Conservation (phyloP, 331 rosid genomes). For the Rhamnella rubrinervis region DNA sequence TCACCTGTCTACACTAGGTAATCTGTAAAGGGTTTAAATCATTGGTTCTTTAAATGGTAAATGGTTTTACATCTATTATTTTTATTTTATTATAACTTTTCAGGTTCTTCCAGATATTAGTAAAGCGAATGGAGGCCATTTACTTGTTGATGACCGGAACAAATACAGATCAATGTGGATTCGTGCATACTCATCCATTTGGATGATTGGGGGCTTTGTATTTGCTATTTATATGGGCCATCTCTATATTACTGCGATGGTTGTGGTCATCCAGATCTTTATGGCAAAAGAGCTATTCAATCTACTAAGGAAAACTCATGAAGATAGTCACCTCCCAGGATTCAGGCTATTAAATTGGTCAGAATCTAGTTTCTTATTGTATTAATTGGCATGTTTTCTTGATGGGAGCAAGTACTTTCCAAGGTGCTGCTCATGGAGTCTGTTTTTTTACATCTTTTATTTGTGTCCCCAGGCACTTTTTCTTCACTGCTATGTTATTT, state of each 20-base stretch:
- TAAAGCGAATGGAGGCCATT: constrained; percentile 61
- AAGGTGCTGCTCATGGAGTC: constrained; percentile 2
- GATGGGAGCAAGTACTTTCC: background rate
- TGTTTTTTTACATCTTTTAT: constrained; percentile 21
- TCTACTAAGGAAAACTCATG: constrained; percentile 80
- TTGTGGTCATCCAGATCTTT: constrained; percentile 90
- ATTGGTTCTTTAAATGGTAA: background rate
- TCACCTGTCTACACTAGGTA: no score
- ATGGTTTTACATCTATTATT: background rate
- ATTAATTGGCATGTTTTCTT: constrained; percentile 9
- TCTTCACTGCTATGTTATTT: constrained; percentile 98
- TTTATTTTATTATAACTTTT: constrained; percentile 9
- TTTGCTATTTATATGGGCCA: constrained; percentile 81
- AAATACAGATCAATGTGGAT: constrained; percentile 87
- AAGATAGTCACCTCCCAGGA: constrained; percentile 89
- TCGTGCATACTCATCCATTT: constrained; percentile 80
- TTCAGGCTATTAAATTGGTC: constrained; percentile 97
- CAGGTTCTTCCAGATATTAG: constrained; percentile 59
- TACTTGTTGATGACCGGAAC: constrained; percentile 80
- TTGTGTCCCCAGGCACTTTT: constrained; percentile 74
- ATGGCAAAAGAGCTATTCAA: constrained; percentile 96
- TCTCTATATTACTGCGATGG: constrained; percentile 92
- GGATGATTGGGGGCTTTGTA: constrained; percentile 99
- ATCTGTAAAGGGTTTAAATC: background rate
- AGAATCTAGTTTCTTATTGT: constrained; percentile 21